These are phyloP conservation scores for Chrysosporium keratinophilum DNA, from an alignment of 2,329 filamentous ascomycete genomes.

Conservation along the genomic window DNA sequence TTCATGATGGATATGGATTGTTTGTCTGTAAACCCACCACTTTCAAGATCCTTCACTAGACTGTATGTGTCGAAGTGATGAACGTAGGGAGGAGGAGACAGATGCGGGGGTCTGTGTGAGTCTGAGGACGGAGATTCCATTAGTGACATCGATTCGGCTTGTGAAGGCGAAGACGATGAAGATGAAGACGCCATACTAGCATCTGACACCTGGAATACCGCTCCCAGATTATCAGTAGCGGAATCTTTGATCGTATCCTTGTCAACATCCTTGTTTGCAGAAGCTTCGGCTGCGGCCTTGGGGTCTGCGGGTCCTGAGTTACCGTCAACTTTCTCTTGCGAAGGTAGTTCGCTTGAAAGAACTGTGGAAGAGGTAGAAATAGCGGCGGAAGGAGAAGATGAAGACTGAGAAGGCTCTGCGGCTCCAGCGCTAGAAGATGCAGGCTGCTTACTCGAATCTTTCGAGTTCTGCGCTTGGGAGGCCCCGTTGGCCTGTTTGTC, in stretches of 20 bases:
- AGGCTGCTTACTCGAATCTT: constrained; percentile 16
- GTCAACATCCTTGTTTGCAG: not conserved
- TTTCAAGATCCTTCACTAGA: constrained; percentile 67
- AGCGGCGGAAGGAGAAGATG: not conserved
- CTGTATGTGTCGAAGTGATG: constrained; percentile 96
- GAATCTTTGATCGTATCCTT: constrained; percentile 7
- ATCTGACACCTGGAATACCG: constrained; percentile 19
- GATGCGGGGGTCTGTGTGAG: constrained; percentile 49
- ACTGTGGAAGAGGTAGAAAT: constrained; percentile 6
- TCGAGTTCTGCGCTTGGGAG: constrained; percentile 21
- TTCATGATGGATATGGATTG: constrained; percentile 90
- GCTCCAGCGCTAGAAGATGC: constrained; percentile 2
- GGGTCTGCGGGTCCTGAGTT: constrained; percentile 2
- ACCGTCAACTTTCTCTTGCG: constrained; percentile 3
- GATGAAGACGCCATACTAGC: constrained; percentile 21
- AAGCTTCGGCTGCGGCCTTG: constrained; percentile 2
- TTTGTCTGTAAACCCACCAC: constrained; percentile 57
- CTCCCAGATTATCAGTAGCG: constrained; percentile 3
- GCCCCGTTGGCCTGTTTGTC: constrained; percentile 14
- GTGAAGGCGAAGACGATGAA: constrained; percentile 23
- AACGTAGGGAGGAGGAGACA: constrained; percentile 52
- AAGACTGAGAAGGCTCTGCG: not conserved
- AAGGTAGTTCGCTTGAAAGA: constrained; percentile 11
- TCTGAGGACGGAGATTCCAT: constrained; percentile 1
- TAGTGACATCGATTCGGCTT: constrained; percentile 17